Conservation (phyloP, 2,329 filamentous ascomycete species). For the Xylaria sp. region DNA sequence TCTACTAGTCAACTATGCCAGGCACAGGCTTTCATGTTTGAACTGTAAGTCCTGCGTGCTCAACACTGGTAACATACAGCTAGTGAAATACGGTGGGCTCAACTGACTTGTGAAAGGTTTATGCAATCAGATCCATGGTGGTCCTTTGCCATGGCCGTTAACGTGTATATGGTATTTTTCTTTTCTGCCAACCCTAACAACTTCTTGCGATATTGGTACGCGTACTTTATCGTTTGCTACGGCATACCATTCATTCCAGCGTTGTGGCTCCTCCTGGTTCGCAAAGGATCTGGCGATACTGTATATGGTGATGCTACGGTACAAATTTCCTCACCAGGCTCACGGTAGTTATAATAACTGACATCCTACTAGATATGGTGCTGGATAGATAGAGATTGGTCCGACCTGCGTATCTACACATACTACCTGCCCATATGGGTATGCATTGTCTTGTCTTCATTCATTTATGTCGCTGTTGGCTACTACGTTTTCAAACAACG, state of each 20-base stretch:
- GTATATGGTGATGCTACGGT: constrained; percentile 69
- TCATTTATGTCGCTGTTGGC: constrained; percentile 67
- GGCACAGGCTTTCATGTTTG: constrained; percentile 69
- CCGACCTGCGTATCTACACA: constrained; percentile 66
- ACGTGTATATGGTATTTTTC: constrained; percentile 78
- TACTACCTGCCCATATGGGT: constrained; percentile 72
- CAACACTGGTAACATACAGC: neutral
- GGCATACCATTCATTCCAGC: constrained; percentile 76
- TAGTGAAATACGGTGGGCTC: neutral
- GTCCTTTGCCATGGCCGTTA: constrained; percentile 84
- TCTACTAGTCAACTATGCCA: constrained; percentile 68
- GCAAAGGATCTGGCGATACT: constrained; percentile 49
- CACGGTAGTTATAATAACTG: constrained; percentile 18
- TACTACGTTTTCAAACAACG: constrained; percentile 69
- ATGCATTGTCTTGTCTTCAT: constrained; percentile 64
- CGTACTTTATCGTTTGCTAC: constrained; percentile 75
- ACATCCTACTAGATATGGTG: constrained; percentile 64
- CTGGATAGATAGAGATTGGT: constrained; percentile 67
- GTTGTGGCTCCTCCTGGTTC: constrained; percentile 70
- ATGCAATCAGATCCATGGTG: constrained; percentile 81
- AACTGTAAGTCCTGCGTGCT: constrained; percentile 65
- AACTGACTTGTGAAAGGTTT: constrained; percentile 63
- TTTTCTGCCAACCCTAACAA: constrained; percentile 70
- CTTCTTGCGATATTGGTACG: constrained; percentile 76
- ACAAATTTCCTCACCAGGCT: constrained; percentile 38